Evolutionary conservation across 1,139 yeast species (phyloP).

Genomic region (Pichia sp.): DNA sequence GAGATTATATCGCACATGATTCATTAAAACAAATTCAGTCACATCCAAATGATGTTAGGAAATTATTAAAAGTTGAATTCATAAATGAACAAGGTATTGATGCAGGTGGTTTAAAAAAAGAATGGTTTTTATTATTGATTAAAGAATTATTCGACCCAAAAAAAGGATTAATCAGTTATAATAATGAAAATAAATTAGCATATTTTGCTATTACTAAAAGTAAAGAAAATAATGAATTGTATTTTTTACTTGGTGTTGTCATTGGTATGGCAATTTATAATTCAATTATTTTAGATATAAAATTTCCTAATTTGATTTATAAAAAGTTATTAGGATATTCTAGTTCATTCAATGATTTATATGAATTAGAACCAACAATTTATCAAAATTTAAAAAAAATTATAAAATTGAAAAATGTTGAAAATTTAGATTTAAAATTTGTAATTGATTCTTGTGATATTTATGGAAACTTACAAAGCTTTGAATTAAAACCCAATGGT

Average conservation of each 20-base stretch:
- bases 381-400: slow-evolving; percentile 54
- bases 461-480: slow-evolving; percentile 36
- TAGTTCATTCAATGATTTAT: slow-evolving; percentile 56
- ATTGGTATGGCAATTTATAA: slow-evolving; percentile 88
- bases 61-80: slow-evolving; percentile 72
- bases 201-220: slow-evolving; percentile 55
- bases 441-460: slow-evolving; percentile 38
- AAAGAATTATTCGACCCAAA: slow-evolving; percentile 62
- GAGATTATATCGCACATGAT: slow-evolving; percentile 65
- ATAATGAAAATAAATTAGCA: slow-evolving; percentile 62
- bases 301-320: slow-evolving; percentile 70
- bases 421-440: slow-evolving; percentile 44
- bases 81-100: slow-evolving; percentile 87
- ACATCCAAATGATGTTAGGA: slow-evolving; percentile 60
- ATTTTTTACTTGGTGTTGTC: slow-evolving; percentile 75
- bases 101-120: slow-evolving; percentile 90
- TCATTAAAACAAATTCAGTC: slow-evolving; percentile 60
- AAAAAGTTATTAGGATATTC: slow-evolving; percentile 57
- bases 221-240: slow-evolving; percentile 38
- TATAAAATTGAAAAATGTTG: slow-evolving; percentile 33
- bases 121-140: slow-evolving; percentile 79
- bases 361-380: slow-evolving; percentile 59
- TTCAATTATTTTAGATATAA: slow-evolving; percentile 75
- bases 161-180: slow-evolving; percentile 55
- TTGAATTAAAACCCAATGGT: slow-evolving; percentile 57